Conservation (phyloP, 805 yeast genomes). For the Candida argentea region DNA sequence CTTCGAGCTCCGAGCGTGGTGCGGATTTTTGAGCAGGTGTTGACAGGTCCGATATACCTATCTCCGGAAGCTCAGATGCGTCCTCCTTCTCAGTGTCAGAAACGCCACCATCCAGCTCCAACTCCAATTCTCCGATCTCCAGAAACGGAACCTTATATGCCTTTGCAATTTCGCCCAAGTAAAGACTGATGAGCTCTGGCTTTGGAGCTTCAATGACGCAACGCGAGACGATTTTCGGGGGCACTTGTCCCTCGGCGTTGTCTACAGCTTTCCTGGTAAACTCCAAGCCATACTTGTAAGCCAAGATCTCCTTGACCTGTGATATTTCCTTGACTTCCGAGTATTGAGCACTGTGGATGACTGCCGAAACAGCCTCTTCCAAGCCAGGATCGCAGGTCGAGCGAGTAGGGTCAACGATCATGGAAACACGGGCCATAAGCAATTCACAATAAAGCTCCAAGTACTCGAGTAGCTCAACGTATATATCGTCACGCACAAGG, state of each 20-base stretch:
- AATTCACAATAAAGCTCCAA: conserved; percentile 78
- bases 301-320: conserved; percentile 50
- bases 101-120: no score
- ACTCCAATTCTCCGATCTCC: conserved; percentile 31
- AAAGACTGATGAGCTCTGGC: conserved; percentile 53
- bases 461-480: conserved; percentile 67
- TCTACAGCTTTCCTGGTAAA: conserved; percentile 47
- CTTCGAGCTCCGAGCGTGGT: conserved; percentile 67
- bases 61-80: no score
- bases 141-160: conserved; percentile 73
- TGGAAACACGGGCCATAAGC: conserved; percentile 60
- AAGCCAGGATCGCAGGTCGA: conserved; percentile 48
- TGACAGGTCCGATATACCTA: no score
- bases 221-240: conserved; percentile 54
- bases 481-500: conserved; percentile 71
- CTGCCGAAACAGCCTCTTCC: conserved; percentile 62
- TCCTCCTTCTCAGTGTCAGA: no score
- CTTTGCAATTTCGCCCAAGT: conserved; percentile 69
- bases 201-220: conserved; percentile 62
- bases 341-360: conserved; percentile 60
- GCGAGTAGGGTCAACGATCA: conserved; percentile 37
- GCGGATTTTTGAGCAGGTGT: no score
- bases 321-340: conserved; percentile 68
- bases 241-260: conserved; percentile 41
- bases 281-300: conserved; percentile 57